Conservation (phyloP, 2,329 filamentous ascomycete species). For the Cyphellophora attinorum region DNA sequence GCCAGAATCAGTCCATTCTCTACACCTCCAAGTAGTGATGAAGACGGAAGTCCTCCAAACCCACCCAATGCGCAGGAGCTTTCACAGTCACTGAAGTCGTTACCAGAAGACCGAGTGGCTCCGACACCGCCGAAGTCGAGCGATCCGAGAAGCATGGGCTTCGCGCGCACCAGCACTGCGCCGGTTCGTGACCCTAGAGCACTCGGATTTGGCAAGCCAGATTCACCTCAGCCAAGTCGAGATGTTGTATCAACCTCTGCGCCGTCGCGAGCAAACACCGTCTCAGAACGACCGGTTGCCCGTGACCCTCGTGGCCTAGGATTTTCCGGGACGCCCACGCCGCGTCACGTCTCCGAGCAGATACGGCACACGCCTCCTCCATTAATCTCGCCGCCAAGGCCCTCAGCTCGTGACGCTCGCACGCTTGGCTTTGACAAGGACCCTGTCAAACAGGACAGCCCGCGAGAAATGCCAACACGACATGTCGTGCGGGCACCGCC, state of each 20-base stretch:
- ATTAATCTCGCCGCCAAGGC: no score
- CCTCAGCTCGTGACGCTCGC: constrained; percentile 16
- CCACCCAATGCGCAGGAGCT: not conserved
- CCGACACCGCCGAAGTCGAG: not conserved
- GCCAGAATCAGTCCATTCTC: constrained; percentile 66
- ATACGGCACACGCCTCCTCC: constrained; percentile 10
- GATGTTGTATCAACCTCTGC: constrained; percentile 3
- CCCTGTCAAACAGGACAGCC: constrained; percentile 23
- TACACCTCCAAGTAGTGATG: constrained; percentile 70
- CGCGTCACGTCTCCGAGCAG: constrained; percentile 16
- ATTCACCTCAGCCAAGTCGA: constrained; percentile 7
- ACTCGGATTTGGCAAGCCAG: constrained; percentile 7
- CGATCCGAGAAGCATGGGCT: constrained; percentile 11
- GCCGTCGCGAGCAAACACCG: constrained; percentile 12
- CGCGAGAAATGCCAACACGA: constrained; percentile 36
- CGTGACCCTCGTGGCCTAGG: constrained; percentile 24
- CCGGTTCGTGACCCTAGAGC: constrained; percentile 8
- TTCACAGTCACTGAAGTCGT: not conserved
- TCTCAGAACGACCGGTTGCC: constrained; percentile 9
- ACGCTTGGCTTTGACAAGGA: constrained; percentile 11
- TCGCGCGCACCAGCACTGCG: constrained; percentile 5
- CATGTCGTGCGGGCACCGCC: constrained; percentile 22
- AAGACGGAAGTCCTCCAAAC: constrained; percentile 36
- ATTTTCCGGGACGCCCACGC: constrained; percentile 31
- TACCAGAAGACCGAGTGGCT: not conserved